Percentiles rank a stretch among this genome's conserved stretches.
Evolutionary conservation across 768 basidiomycete genomes (phyloP).

Genomic region (Lepiota brunneoincarnata): DNA sequence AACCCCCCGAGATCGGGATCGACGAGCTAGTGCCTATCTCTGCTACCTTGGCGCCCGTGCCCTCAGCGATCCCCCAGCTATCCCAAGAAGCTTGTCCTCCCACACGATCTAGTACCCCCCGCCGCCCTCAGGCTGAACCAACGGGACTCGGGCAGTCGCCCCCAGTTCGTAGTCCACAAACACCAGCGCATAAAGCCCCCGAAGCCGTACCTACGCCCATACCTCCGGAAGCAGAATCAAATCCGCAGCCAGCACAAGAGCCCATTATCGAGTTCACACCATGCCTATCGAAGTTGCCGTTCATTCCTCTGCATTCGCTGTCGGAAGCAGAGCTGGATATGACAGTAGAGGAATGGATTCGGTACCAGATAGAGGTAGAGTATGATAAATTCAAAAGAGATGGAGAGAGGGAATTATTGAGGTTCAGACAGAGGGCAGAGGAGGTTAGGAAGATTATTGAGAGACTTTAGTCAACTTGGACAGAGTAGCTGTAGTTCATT

Average conservation of each 20-base stretch:
- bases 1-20: not conserved
- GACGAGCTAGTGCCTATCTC: not conserved
- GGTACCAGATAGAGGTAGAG: conserved; percentile 69
- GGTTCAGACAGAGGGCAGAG: conserved; percentile 39
- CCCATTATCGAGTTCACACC: conserved; percentile 28
- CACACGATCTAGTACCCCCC: too few relatives aligned
- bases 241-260: not conserved
- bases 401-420: conserved; percentile 40
- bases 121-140: not conserved
- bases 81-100: not conserved
- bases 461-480: conserved; percentile 22
- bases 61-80: not conserved
- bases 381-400: conserved; percentile 52
- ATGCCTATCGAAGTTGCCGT: conserved; percentile 43
- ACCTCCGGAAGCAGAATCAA: not conserved
- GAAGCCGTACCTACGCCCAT: not conserved
- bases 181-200: not conserved
- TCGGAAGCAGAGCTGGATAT: conserved; percentile 69
- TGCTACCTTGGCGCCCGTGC: not conserved
- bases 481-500: not conserved
- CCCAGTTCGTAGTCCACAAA: too few relatives aligned
- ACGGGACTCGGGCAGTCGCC: not conserved
- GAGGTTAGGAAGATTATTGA: conserved; percentile 39
- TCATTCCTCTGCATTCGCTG: conserved; percentile 40
- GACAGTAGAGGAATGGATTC: conserved; percentile 84